Conservation (phyloP, 371 early-diverging fungal species). For the Modicella reniformis region DNA sequence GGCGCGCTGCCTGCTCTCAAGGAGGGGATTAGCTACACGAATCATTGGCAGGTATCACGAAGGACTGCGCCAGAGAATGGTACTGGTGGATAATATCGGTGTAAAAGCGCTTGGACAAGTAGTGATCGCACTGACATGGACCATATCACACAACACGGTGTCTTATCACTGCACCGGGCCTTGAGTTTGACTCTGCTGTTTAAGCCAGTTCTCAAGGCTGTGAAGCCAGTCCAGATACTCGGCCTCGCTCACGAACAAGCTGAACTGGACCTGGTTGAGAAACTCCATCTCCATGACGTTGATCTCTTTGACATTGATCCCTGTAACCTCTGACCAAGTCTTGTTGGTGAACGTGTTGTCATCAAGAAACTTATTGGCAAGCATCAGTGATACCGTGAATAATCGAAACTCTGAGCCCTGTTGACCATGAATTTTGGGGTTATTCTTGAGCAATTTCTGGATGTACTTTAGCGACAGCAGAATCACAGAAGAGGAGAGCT, state of each 20-base stretch:
- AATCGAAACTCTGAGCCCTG: slow-evolving; percentile 82
- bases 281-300: slow-evolving; percentile 81
- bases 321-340: slow-evolving; percentile 76
- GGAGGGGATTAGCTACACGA: neutral
- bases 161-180: too few relatives aligned
- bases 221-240: slow-evolving; percentile 64
- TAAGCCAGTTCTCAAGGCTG: slow-evolving; percentile 55
- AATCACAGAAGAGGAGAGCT: slow-evolving; percentile 71
- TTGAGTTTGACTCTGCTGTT: slow-evolving; percentile 36
- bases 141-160: too few relatives aligned
- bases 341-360: slow-evolving; percentile 79
- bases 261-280: slow-evolving; percentile 67
- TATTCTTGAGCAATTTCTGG: slow-evolving; percentile 67
- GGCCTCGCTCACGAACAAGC: slow-evolving; percentile 67
- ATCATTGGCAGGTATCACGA: slow-evolving; percentile 25
- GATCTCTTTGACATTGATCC: slow-evolving; percentile 70
- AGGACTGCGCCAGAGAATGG: too few relatives aligned
- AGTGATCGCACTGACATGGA: too few relatives aligned
- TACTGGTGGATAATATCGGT: too few relatives aligned
- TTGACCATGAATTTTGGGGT: slow-evolving; percentile 71
- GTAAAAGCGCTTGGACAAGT: too few relatives aligned
- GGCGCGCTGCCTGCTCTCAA: too few relatives aligned
- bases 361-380: slow-evolving; percentile 74
- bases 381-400: slow-evolving; percentile 82
- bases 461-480: slow-evolving; percentile 70